These are phyloP conservation scores for Paecilomyces formosus DNA, from an alignment of 2,329 filamentous ascomycete genomes.

Conservation along the genomic window DNA sequence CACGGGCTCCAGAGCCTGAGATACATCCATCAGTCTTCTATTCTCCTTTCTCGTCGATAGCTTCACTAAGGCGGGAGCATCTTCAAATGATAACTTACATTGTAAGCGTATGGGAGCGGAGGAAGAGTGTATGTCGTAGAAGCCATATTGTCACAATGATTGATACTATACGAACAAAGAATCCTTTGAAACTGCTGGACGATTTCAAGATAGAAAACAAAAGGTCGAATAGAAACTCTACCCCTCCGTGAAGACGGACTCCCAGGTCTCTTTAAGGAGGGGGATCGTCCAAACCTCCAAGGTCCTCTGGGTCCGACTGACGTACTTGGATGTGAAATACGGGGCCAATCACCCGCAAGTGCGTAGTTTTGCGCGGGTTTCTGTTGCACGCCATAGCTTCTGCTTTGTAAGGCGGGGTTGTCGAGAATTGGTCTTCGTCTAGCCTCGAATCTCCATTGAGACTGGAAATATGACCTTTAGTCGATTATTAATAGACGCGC, in stretches of 20 bases:
- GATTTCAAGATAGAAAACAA: neutral
- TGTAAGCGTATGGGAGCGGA: constrained; percentile 59
- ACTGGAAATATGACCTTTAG: neutral
- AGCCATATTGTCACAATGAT: constrained; percentile 13
- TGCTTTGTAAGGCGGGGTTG: neutral
- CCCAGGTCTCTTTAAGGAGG: neutral
- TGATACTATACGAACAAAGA: neutral
- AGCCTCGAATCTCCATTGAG: neutral
- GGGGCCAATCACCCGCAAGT: neutral
- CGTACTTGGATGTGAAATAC: neutral
- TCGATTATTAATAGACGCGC: neutral
- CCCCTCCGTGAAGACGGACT: neutral
- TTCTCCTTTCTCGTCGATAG: neutral
- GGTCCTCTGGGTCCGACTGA: neutral
- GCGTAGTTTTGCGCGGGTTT: neutral
- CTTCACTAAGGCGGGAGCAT: no score
- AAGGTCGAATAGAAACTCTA: neutral
- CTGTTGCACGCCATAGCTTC: neutral
- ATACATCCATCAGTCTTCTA: constrained; percentile 63
- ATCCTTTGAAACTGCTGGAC: neutral
- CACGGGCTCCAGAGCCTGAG: constrained; percentile 68
- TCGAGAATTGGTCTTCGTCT: neutral
- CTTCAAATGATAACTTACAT: constrained; percentile 45
- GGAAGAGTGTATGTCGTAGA: constrained; percentile 51
- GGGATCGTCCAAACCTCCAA: neutral